phyloP scores from a whole-genome alignment of 805 yeast species.

The Cyberlindnera samutprakarnensis region DNA sequence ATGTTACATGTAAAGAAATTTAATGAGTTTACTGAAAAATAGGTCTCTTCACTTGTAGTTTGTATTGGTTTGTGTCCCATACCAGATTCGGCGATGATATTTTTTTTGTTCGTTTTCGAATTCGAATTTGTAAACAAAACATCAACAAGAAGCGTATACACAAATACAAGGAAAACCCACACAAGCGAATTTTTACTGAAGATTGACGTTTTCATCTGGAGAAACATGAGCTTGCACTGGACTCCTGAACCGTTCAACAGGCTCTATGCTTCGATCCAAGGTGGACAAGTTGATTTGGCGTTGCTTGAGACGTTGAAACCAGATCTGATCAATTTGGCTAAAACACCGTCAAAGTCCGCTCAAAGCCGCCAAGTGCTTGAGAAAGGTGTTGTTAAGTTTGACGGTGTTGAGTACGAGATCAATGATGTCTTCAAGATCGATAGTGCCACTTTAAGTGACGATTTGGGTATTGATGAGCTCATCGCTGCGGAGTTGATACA shows the following conservation, averaged over 20 bases:
- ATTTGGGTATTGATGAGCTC: slow-evolving; percentile 70
- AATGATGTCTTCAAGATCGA: slow-evolving; percentile 59
- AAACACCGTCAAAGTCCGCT: slow-evolving; percentile 37
- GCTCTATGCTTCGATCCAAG: slow-evolving; percentile 13
- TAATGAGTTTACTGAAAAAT: not conserved
- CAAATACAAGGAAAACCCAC: no score
- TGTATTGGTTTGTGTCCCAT: no score
- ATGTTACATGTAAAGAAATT: no score
- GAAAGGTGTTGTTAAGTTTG: slow-evolving; percentile 39
- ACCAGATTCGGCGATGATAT: no score
- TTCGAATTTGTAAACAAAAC: no score
- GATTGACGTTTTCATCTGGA: no score
- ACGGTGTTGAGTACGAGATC: slow-evolving; percentile 46
- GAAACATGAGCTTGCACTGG: slow-evolving; percentile 19
- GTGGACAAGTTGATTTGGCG: slow-evolving; percentile 7
- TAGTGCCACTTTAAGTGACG: slow-evolving; percentile 52
- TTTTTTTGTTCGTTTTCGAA: no score
- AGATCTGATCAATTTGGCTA: slow-evolving; percentile 38
- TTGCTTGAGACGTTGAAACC: slow-evolving; percentile 25
- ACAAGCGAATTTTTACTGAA: no score
- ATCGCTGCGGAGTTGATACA: slow-evolving; percentile 63
- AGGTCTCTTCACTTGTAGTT: not conserved
- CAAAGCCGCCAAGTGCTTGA: slow-evolving; percentile 40
- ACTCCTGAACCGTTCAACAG: slow-evolving; percentile 12
- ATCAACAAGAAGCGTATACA: no score